A percentile compares a stretch with the other conserved stretches of the same genome.
Conservation (phyloP, 225 moss, liverwort and hornwort genomes). For the Bryum argenteum region DNA sequence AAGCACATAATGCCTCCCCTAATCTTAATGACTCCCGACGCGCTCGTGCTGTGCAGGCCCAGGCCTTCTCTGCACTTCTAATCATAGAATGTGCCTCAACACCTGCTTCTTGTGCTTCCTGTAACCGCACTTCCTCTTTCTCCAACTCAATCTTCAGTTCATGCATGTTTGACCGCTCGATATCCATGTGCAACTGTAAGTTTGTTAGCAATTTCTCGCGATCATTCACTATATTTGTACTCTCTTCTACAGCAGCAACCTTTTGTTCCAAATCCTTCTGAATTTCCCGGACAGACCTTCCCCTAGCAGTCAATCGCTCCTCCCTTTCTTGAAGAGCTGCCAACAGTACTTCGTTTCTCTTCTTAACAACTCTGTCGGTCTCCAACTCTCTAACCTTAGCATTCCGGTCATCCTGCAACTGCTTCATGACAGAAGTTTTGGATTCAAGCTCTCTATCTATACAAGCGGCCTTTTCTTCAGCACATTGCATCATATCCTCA, state of each 20-base stretch:
- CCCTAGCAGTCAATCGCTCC: constrained; percentile 62
- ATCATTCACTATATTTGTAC: too few relatives aligned
- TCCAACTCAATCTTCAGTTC: too few relatives aligned
- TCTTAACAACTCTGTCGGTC: constrained; percentile 69
- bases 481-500: constrained; percentile 80
- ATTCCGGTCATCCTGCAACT: constrained; percentile 73
- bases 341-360: constrained; percentile 55
- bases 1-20: too few relatives aligned
- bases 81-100: constrained; percentile 68
- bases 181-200: too few relatives aligned
- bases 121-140: constrained; percentile 63
- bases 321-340: constrained; percentile 67
- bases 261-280: constrained; percentile 74
- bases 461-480: constrained; percentile 71
- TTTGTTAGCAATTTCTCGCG: too few relatives aligned
- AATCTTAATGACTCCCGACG: too few relatives aligned
- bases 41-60: constrained; percentile 85
- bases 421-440: constrained; percentile 63
- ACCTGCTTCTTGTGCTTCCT: constrained; percentile 70
- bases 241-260: too few relatives aligned
- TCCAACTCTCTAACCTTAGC: constrained; percentile 66
- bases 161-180: too few relatives aligned
- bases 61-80: constrained; percentile 84
- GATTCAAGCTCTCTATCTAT: constrained; percentile 80
- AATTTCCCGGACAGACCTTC: constrained; percentile 61